Evolutionary conservation across 169 alveolate genomes (phyloP), one percentile per base, ranked within the genome.

Genomic region (Hepatocystis sp.): DNA sequence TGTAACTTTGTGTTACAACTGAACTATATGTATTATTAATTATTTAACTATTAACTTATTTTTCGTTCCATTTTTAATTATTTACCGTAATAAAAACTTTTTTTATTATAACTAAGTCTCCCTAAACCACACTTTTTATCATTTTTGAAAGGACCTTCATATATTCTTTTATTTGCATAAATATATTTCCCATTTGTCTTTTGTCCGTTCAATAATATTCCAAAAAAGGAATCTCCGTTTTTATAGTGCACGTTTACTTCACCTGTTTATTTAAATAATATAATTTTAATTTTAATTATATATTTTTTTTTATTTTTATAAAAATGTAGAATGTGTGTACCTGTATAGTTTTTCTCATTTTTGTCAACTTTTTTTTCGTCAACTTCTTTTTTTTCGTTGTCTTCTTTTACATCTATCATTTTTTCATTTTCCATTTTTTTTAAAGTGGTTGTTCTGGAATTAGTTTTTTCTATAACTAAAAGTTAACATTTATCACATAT

Each of bases 121-220:
- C 86, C 86, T 0, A 55, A 5, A 5, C 86, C 86, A 0, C 25
- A n/a, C 15, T 56, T 68, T 23, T 55, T 55, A 4, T 51, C 86
- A 23, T 17, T 47, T 32, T 25, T 11, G 13, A 30, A 68, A 4
- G 21, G 17, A 0, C 86, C 86, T 19, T 68, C 71, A 68, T 68
- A 68, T 27, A 21, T 40, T 21, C 86, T 55, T 55, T 68, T 53
- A 21, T 68, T 32, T 40, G 55, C 30, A 19, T 68, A 68, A 32
- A 39, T 30, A 68, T 68, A 63, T 40, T 55, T 23, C 10, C 34
- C 58, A 17, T 40, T 55, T n/a, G 19, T 39, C 44, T 28, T 56
- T 40, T 52, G 15, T 11, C 58, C 86, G 10, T 40, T 63, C 2
- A n/a, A 40, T 40, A 63, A 56, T 1, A 19, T 21, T 1, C 58